phyloP scores from a whole-genome alignment of 2,329 filamentous ascomycete genomes.

The Fusarium mangiferae region DNA sequence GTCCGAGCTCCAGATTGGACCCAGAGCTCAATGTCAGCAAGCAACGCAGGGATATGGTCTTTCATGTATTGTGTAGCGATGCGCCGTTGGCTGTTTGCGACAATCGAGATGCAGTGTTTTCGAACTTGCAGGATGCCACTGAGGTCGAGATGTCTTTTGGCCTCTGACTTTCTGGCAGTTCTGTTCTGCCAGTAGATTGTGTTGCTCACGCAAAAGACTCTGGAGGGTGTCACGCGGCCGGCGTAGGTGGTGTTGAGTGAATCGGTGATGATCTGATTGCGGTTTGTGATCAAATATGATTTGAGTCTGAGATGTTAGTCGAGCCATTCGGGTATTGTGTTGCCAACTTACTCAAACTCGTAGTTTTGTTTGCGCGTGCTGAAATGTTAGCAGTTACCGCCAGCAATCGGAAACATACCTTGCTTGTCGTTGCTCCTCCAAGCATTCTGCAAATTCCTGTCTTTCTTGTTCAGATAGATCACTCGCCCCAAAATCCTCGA shows the following conservation, averaged over 20 bases:
- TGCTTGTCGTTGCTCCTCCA: neutral
- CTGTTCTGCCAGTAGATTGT: constrained; percentile 54
- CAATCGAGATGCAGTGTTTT: constrained; percentile 56
- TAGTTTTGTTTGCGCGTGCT: constrained; percentile 23
- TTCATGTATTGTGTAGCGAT: constrained; percentile 52
- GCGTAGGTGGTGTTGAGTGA: constrained; percentile 47
- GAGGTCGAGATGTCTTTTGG: constrained; percentile 49
- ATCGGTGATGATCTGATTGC: constrained; percentile 50
- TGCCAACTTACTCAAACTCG: constrained; percentile 41
- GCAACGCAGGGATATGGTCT: constrained; percentile 53
- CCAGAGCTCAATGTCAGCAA: constrained; percentile 56
- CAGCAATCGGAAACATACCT: neutral
- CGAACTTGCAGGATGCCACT: constrained; percentile 56
- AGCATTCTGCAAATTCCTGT: neutral
- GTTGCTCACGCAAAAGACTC: constrained; percentile 59
- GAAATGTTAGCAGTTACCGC: neutral
- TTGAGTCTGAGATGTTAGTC: constrained; percentile 40
- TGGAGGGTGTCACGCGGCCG: constrained; percentile 39
- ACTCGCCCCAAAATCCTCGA: constrained; percentile 12
- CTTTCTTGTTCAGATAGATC: constrained; percentile 24
- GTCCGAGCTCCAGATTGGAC: constrained; percentile 54
- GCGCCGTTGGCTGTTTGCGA: constrained; percentile 54
- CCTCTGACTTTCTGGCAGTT: constrained; percentile 10
- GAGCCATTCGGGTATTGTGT: neutral
- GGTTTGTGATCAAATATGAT: constrained; percentile 49